Conservation (phyloP, 768 basidiomycete species). For the Infundibulicybe gibba region DNA sequence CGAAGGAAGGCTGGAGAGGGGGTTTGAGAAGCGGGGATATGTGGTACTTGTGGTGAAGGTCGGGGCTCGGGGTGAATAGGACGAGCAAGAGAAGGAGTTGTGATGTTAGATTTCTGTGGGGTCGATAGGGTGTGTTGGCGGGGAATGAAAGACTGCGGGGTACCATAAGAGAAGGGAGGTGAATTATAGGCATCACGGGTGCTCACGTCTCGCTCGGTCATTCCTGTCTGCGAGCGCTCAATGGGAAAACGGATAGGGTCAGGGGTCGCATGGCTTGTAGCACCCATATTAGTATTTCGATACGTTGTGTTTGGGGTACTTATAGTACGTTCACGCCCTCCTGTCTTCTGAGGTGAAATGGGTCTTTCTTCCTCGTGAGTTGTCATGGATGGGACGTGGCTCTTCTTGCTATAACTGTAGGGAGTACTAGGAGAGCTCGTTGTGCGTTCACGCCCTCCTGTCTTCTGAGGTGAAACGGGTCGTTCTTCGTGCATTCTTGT, state of each 20-base stretch:
- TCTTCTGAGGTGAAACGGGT: not conserved
- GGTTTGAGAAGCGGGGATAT: conserved; percentile 36
- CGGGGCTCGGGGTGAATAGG: conserved; percentile 50
- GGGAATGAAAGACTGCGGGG: conserved; percentile 18
- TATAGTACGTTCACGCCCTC: conserved; percentile 34
- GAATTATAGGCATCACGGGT: conserved; percentile 6
- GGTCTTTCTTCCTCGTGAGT: conserved; percentile 1
- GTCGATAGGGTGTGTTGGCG: conserved; percentile 21
- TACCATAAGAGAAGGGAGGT: conserved; percentile 4
- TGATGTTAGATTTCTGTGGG: conserved; percentile 29
- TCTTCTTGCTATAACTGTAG: too few relatives aligned
- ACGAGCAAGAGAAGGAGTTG: conserved; percentile 44
- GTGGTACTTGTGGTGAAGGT: conserved; percentile 36
- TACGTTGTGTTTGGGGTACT: conserved; percentile 17
- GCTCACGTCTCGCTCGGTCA: conserved; percentile 3
- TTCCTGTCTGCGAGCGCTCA: not conserved
- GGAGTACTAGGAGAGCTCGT: conserved; percentile 22
- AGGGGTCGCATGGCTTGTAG: too few relatives aligned
- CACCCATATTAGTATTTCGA: too few relatives aligned
- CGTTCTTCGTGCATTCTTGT: conserved; percentile 1
- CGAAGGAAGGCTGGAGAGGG: conserved; percentile 61
- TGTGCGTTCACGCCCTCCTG: conserved; percentile 30
- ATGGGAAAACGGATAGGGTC: too few relatives aligned
- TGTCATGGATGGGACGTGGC: not conserved
- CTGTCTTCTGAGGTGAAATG: not conserved